These are phyloP conservation scores for Citrus medica DNA, from an alignment of 345 rosid genomes.

Conservation along the genomic window DNA sequence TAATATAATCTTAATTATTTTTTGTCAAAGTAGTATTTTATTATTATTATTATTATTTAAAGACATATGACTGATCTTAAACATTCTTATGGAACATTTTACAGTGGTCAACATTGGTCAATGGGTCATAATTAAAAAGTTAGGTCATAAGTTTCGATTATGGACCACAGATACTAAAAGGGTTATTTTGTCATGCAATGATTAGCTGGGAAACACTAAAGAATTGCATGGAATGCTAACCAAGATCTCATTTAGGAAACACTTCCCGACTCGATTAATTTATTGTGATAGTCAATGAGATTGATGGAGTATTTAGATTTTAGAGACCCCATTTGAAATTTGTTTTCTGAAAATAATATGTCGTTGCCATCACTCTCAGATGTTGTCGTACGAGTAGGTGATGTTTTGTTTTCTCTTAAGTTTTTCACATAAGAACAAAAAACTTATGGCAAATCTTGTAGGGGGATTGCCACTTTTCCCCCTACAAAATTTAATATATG, in stretches of 20 bases:
- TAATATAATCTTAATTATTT: too few relatives aligned
- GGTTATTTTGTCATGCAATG: conserved; percentile 7
- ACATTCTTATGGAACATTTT: not conserved
- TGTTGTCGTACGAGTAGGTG: conserved; percentile 1
- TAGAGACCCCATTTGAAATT: conserved; percentile 2
- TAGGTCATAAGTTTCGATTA: not conserved
- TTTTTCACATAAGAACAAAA: not conserved
- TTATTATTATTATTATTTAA: not conserved
- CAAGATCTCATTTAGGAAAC: conserved; percentile 13
- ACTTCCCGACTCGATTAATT: not conserved
- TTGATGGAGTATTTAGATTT: not conserved
- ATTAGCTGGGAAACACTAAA: not conserved
- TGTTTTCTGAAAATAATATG: not conserved
- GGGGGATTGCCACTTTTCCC: too few relatives aligned
- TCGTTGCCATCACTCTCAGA: conserved; percentile 7
- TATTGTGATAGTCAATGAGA: conserved; percentile 8
- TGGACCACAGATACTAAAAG: conserved; percentile 5
- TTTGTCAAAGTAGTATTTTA: too few relatives aligned
- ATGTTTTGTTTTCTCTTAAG: conserved; percentile 4
- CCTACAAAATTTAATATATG: too few relatives aligned
- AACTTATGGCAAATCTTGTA: not conserved
- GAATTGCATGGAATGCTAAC: not conserved
- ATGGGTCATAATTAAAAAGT: not conserved
- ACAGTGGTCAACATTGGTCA: not conserved
- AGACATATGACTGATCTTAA: not conserved